A percentile compares a stretch with the other conserved stretches of the same genome.
These are phyloP conservation scores for Lactifluus pinguis DNA, from an alignment of 768 basidiomycete species.

Conservation along the genomic window DNA sequence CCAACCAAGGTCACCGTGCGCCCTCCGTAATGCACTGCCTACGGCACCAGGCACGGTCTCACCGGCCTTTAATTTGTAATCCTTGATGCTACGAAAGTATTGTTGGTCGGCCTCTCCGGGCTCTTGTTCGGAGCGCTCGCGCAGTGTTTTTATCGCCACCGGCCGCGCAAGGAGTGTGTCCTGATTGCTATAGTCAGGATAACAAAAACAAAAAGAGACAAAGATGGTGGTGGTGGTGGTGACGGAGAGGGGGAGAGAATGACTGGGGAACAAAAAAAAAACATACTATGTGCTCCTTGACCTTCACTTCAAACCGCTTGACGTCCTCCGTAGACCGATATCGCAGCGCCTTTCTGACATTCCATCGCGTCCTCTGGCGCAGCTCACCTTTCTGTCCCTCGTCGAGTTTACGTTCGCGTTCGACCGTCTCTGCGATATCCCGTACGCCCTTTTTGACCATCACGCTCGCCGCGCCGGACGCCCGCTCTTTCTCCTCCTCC, in stretches of 20 bases:
- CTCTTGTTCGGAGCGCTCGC: slow-evolving; percentile 5
- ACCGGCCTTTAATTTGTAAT: slow-evolving; percentile 18
- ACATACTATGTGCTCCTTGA: slow-evolving; percentile 58
- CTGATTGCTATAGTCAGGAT: not conserved
- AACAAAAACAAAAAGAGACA: too few relatives aligned
- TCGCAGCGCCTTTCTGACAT: slow-evolving; percentile 62
- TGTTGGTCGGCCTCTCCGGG: slow-evolving; percentile 10
- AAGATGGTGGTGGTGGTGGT: too few relatives aligned
- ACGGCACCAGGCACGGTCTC: slow-evolving; percentile 18
- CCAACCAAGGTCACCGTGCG: slow-evolving; percentile 17
- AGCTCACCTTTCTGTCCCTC: slow-evolving; percentile 34
- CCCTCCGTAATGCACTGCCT: slow-evolving; percentile 14
- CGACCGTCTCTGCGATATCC: slow-evolving; percentile 38
- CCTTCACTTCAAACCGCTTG: slow-evolving; percentile 44
- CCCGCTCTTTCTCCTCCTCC: slow-evolving; percentile 6
- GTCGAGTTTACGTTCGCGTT: slow-evolving; percentile 37
- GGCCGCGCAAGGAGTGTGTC: slow-evolving; percentile 20
- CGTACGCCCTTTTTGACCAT: slow-evolving; percentile 45
- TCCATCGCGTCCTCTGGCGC: slow-evolving; percentile 61
- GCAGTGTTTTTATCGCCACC: slow-evolving; percentile 14
- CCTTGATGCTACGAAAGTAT: slow-evolving; percentile 19
- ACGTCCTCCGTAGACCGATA: slow-evolving; percentile 44
- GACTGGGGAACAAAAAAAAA: too few relatives aligned
- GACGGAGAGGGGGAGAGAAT: too few relatives aligned
- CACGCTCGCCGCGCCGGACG: slow-evolving; percentile 27